Evolutionary conservation across 345 rosid species (phyloP), one percentile per base, ranked within the genome.

Genomic region (Hirschfeldia incana): DNA sequence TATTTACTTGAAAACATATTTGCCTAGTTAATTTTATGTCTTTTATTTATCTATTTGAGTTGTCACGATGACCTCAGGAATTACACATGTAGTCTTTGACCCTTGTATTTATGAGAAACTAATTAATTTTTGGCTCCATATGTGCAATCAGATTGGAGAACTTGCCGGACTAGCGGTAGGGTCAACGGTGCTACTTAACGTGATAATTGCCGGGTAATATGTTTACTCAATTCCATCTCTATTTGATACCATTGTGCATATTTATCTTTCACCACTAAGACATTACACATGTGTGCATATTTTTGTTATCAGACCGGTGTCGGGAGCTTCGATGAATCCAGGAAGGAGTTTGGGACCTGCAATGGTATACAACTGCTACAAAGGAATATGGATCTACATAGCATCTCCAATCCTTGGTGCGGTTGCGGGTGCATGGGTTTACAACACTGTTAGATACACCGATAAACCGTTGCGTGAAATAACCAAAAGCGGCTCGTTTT

Each of bases 121-220:
- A 58, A 27, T 59, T 55, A 44, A 53, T 7, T 57, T 53, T 62
- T 4, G 8, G 28, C 26, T 29, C 29, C 44, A 42, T 30, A 33
- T 53, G 33, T 3, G 2, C 60, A 34, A 66, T 64, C 86, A 95
- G 98, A 90, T 93, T 58, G 99, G 99, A 59, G 97, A 96, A 60
- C 94, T 96, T 30, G 98, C 98, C 1, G 98, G 98, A 26, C 89
- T 95, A 59, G 98, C 98, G 0, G 86, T 95, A 15, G 99, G 99
- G 5, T 74, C 98, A 1, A 93, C 98, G 3, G 87, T 95, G 30
- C 84, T 95, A 10, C 89, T 95, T 10, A 92, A 95, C 76, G 99
- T 95, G 59, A 75, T 93, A 78, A 84, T 95, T 79, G 88, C 98
- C 2, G 99, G 97, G 99, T 95, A 89, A 67, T 30, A 32, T 16